Conservation (phyloP, 1,139 yeast species). For the Suhomyces bokatorum region DNA sequence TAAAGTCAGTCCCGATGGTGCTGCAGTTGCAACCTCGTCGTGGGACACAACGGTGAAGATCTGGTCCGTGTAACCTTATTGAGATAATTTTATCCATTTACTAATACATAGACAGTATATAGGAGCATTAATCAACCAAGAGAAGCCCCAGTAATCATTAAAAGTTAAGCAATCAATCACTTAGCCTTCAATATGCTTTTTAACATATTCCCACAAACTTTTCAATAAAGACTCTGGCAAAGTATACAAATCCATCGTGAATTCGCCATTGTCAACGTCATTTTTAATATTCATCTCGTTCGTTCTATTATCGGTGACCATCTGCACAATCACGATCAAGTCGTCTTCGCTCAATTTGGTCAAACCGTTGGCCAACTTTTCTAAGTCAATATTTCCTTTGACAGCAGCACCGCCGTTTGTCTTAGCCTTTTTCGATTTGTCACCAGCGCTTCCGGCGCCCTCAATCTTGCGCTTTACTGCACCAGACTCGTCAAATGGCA, state of each 20-base stretch:
- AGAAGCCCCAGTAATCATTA: neutral
- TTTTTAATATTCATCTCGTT: conserved; percentile 95
- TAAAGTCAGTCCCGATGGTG: conserved; percentile 70
- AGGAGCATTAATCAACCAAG: neutral
- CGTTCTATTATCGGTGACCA: conserved; percentile 95
- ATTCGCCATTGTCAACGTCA: conserved; percentile 96
- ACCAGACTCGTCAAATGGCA: conserved; percentile 50
- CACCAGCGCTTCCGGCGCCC: conserved; percentile 27
- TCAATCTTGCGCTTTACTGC: conserved; percentile 28
- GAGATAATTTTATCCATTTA: conserved; percentile 5
- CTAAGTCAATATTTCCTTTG: conserved; percentile 81
- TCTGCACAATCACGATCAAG: conserved; percentile 89
- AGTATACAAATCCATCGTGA: conserved; percentile 93
- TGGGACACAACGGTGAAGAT: conserved; percentile 70
- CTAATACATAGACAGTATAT: conserved; percentile 12
- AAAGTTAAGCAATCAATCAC: neutral
- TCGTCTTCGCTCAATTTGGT: conserved; percentile 91
- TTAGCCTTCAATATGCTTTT: conserved; percentile 54
- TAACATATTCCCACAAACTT: conserved; percentile 93
- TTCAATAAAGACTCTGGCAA: conserved; percentile 88
- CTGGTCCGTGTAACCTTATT: conserved; percentile 46
- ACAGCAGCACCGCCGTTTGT: conserved; percentile 46
- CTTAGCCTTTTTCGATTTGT: conserved; percentile 61
- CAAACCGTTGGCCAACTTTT: conserved; percentile 85
- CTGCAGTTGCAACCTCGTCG: conserved; percentile 68